Base-by-base conservation (phyloP, 2,329 filamentous ascomycete species). In the Diplodia sapinea region DNA sequence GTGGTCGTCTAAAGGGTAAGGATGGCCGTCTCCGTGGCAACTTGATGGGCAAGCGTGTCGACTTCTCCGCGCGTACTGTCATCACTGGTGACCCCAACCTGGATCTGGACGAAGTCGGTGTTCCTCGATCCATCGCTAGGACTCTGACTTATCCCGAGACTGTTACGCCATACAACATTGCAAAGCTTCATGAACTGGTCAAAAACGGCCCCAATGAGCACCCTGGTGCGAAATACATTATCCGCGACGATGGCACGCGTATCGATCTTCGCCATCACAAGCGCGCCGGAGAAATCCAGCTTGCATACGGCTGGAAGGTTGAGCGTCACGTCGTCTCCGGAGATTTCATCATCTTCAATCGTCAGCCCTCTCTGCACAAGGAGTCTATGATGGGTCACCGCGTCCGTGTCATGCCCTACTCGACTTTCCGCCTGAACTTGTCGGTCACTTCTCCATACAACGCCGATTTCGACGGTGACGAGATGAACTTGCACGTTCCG, bases 311-410 rank as follows among this genome's bases (percentile, higher is more conserved):
- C 59, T 98, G 94, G 94, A 98, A 97, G 78, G 96, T 99, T 43
- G 95, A 99, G 81, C 91, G 95, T 70, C 95, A 99, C 80, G 88
- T 99, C 71, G 89, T 96, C 74, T 93, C 97, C 75, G 94, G 94
- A 68, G 95, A 99, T 80, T 96, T 93, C 72, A 98, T 99, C 81
- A 94, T 99, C 76, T 99, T 99, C 88, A 99, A 99, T 80, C 95
- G 95, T 85, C 95, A 99, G 78, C 95, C 95, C 0, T 99, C 95
- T 43, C 85, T 99, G 75, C 95, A 99, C 86, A 99, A 99, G 81
- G 95, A 99, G 78, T 99, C 95, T 69, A 99, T 99, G 95, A 99
- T 99, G 96, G 95, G 93, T 80, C 95, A 99, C 81, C 89, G 93
- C 74, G 95, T 99, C 70, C 90, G 91, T 69, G 95, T 99, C 69